phyloP scores from a whole-genome alignment of 176 grass and related monocot species.

The Dendrocalamus sinicus region DNA sequence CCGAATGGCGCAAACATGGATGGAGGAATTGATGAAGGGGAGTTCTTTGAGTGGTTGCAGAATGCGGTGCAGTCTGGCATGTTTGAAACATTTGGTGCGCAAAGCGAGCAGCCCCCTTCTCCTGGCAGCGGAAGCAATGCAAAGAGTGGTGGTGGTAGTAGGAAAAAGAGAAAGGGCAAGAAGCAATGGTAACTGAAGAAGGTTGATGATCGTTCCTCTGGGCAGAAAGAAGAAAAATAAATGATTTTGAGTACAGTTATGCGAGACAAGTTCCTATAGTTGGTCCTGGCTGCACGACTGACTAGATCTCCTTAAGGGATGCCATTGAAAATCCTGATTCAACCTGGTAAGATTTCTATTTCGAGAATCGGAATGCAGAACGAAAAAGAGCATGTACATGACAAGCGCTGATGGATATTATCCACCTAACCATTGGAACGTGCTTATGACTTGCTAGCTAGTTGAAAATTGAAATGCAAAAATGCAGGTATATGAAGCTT shows the following conservation, averaged over 20 bases:
- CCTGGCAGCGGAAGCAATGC: conserved; percentile 51
- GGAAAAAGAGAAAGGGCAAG: conserved; percentile 86
- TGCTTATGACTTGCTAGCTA: neutral
- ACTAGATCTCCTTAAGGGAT: neutral
- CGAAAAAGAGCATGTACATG: conserved; percentile 7
- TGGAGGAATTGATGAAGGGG: conserved; percentile 68
- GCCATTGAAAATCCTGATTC: neutral
- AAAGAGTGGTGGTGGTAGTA: conserved; percentile 47
- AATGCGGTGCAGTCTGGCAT: conserved; percentile 80
- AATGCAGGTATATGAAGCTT: neutral
- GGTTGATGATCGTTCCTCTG: neutral
- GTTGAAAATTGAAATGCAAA: conserved; percentile 21
- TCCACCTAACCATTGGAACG: neutral
- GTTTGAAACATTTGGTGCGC: conserved; percentile 61
- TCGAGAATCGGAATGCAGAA: neutral
- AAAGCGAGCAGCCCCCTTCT: conserved; percentile 49
- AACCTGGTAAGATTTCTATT: conserved; percentile 15
- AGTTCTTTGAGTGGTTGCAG: conserved; percentile 96
- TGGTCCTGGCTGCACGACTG: neutral
- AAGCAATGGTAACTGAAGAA: conserved; percentile 70
- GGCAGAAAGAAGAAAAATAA: conserved; percentile 38
- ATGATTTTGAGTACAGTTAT: conserved; percentile 18
- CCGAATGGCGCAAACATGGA: conserved; percentile 56
- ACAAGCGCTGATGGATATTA: neutral
- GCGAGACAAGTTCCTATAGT: conserved; percentile 7